Base-by-base conservation (phyloP, 352 stramenopile genomes). In the Phytophthora cryptogea region DNA sequence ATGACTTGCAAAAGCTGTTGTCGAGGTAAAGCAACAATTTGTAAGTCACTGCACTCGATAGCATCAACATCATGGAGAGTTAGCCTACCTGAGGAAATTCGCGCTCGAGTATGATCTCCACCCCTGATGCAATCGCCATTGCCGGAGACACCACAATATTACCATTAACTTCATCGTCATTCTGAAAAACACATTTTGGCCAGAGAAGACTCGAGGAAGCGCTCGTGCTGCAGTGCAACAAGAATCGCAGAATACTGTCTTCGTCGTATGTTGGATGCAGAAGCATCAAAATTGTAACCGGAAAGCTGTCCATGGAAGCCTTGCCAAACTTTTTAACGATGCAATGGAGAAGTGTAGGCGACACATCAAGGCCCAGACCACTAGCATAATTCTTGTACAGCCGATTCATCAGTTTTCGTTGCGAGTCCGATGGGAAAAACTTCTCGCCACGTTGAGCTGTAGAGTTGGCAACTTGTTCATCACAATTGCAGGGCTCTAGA, bases 341-440 rank as follows among this genome's bases (percentile, higher is more conserved):
- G 30, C 73, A 70, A 28, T 90, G 76, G 11, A 90, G 55, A 17
- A 56, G 63, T 10, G 78, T 87, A 3, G 78, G 61, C 0, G 74
- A 84, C 5, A 59, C 54, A 20, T 73, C 60, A 2, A 90, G 54
- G 0, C 58, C 68, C 16, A 90, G 48, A 0, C 23, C 56, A 1
- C 13, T 32, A 13, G 74, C 76, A 43, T 89, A 90, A n/a, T 61
- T 65, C 44, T 89, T 88, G 67, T 90, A 90, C 37, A 86, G 55
- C 27, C 66, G 56, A 51, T 89, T 90, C 72, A 88, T 78, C 17
- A 88, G 56, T 36, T 83, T 89, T 7, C 67, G 63, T 41, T 86
- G 50, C 2, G 64, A 66, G 37, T 83, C 74, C 0, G 62, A 45
- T 3, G 73, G 76, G 16, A 75, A 68, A 45, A 72, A 63, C 0